These are phyloP conservation scores for Liquidambar formosana DNA, from an alignment of 164 flowering plant genomes.

Conservation along the genomic window DNA sequence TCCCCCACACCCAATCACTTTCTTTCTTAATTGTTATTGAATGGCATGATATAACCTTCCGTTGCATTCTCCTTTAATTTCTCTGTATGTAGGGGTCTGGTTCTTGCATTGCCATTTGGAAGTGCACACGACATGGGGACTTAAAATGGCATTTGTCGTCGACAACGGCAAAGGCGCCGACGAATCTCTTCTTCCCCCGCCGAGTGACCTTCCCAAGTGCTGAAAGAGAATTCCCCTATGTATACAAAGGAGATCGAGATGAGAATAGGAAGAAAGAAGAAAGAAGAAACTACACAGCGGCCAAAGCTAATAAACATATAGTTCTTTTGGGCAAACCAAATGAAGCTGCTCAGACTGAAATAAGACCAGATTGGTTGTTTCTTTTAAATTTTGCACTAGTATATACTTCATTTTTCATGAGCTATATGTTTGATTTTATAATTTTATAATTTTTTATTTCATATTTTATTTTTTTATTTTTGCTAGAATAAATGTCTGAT, in stretches of 20 bases:
- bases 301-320: too few species aligned
- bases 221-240: constrained; percentile 10
- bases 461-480: too few species aligned
- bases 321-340: constrained; percentile 9
- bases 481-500: too few species aligned
- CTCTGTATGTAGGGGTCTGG: constrained; percentile 53
- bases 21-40: too few species aligned
- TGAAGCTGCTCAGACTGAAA: constrained; percentile 2
- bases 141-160: constrained; percentile 73
- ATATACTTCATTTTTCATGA: too few species aligned
- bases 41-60: too few species aligned
- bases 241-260: too few species aligned
- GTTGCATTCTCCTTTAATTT: too few species aligned
- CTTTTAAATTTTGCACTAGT: neutral
- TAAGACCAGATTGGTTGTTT: neutral
- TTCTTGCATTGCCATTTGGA: constrained; percentile 78
- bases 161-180: constrained; percentile 67
- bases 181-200: constrained; percentile 63
- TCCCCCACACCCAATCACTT: too few species aligned
- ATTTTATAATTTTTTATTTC: too few species aligned
- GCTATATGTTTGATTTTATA: too few species aligned
- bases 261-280: neutral
- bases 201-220: constrained; percentile 65
- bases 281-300: neutral
- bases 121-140: constrained; percentile 75